These are phyloP conservation scores for Acacia melanoxylon DNA, from an alignment of 306 rosid genomes.

Conservation along the genomic window DNA sequence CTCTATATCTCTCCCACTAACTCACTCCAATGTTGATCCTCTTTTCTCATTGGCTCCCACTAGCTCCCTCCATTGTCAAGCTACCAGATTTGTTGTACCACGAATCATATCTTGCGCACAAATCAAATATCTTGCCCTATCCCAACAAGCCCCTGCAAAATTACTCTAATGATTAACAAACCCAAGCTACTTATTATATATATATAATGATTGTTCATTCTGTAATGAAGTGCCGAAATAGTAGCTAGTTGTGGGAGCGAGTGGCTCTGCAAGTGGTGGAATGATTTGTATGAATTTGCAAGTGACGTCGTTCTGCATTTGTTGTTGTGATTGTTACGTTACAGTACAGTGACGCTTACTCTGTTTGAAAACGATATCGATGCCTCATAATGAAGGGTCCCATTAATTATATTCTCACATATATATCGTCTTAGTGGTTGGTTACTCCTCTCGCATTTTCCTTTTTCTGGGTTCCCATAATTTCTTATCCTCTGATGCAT, in stretches of 20 bases:
- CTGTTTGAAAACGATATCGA: background rate
- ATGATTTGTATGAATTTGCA: background rate
- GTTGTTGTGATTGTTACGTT: background rate
- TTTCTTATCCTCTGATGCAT: background rate
- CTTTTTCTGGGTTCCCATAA: background rate
- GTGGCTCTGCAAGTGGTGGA: slow-evolving; percentile 4
- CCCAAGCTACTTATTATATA: background rate
- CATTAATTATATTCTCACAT: background rate
- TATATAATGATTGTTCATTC: background rate
- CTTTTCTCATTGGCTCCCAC: background rate
- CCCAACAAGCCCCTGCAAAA: background rate
- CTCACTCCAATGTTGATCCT: background rate
- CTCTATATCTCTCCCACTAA: background rate
- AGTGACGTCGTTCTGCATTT: background rate
- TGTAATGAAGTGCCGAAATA: background rate
- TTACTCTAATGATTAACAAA: background rate
- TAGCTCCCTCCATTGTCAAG: background rate
- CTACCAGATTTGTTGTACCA: background rate
- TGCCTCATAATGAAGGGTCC: background rate
- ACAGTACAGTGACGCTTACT: background rate
- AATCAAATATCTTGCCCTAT: background rate
- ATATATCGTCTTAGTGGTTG: background rate
- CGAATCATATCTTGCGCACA: background rate
- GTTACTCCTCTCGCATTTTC: background rate
- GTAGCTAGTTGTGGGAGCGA: background rate